These are phyloP conservation scores for Trametes cubensis DNA, from an alignment of 768 basidiomycete genomes.

Conservation along the genomic window DNA sequence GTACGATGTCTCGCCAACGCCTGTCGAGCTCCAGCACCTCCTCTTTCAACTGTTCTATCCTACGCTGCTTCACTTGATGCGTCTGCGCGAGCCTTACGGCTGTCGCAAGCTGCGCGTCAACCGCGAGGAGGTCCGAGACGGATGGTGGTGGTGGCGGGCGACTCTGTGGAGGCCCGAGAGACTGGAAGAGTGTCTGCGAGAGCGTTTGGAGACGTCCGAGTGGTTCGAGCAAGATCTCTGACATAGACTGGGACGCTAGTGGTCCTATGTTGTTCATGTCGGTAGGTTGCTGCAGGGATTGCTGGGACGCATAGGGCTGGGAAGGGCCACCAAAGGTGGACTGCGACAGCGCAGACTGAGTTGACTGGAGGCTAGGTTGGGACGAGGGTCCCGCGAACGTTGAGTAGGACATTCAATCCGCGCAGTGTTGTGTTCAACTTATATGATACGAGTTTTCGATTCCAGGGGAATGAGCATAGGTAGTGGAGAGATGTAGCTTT, in stretches of 20 bases:
- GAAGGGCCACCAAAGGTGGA: conserved; percentile 3
- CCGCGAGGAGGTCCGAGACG: conserved; percentile 56
- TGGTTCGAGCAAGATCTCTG: conserved; percentile 61
- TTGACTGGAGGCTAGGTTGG: conserved; percentile 1
- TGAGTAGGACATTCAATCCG: conserved; percentile 4
- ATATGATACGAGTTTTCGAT: no score
- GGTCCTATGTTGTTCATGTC: not conserved
- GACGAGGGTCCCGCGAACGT: conserved; percentile 16
- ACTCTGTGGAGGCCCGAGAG: conserved; percentile 67
- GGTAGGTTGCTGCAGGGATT: conserved; percentile 4
- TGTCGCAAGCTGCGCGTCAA: conserved; percentile 64
- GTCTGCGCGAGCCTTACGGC: conserved; percentile 66
- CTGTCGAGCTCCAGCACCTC: conserved; percentile 71
- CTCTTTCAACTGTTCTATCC: conserved; percentile 68
- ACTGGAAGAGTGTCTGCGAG: conserved; percentile 70
- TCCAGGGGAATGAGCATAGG: not conserved
- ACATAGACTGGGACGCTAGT: conserved; percentile 49
- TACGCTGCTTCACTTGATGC: conserved; percentile 77
- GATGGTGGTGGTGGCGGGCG: conserved; percentile 67
- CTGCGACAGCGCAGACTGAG: conserved; percentile 12
- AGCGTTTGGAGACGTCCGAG: conserved; percentile 63
- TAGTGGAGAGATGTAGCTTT: no score
- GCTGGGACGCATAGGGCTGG: conserved; percentile 8
- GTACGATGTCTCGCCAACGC: conserved; percentile 70
- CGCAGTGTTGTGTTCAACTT: not conserved